Base-by-base conservation (phyloP, 306 rosid species). In the Vigna radiata region DNA sequence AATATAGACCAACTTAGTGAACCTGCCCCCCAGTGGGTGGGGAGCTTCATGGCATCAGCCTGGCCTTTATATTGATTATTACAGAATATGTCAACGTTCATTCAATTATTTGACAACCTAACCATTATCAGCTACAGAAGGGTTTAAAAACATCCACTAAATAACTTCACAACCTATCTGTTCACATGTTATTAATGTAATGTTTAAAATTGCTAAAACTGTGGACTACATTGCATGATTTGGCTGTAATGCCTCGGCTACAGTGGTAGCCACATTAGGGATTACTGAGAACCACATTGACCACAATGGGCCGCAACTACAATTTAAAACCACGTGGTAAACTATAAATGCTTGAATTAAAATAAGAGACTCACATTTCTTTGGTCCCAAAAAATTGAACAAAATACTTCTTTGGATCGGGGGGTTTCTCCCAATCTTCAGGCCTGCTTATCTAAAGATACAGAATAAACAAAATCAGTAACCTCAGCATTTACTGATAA, bases 331-430 rank as follows among this genome's bases (percentile, higher is more conserved):
- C 46, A 9, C 43, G 37, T 17, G 29, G 1, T 58, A 41, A 41
- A 78, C 62, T 12, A 33, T 39, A 65, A 31, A 83, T 19, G 47
- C 53, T 61, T 59, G 61, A 11, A 77, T 29, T 29, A 59, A 76
- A 80, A 76, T 1, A 18, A 15, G 46, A 81, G 12, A 84, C 96
- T 90, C 81, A 94, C 98, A 89, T 91, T 86, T 94, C 97, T 73
- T 88, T 79, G 0, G 98, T 91, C 55, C 93, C 98, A 83, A 82
- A 91, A 69, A 94, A 94, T 60, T 94, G 89, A 79, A 94, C 96
- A 83, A 94, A 94, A 81, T 66, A 75, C 70, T 94, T 91, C 89
- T 88, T 94, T 1, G 96, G 94, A 83, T 91, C 98, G 54, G 93
- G 93, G 75, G 72, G 23, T 76, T 87, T 87, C 62, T 84, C 86